Evolutionary conservation across 164 flowering plant species (phyloP).

Genomic region (Vitis labrusca): DNA sequence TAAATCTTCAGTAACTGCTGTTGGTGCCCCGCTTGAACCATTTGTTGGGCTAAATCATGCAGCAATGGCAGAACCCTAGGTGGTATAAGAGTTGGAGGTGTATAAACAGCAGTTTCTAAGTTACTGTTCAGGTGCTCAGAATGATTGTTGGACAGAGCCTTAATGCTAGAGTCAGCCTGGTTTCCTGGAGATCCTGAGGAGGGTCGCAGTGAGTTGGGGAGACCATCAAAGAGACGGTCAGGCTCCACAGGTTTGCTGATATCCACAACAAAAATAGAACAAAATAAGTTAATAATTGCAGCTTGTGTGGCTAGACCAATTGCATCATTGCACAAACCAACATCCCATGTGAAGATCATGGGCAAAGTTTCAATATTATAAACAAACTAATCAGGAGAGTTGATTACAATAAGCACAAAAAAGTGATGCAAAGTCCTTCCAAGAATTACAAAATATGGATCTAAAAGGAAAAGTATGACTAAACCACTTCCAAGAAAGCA

Average conservation of each 20-base stretch:
- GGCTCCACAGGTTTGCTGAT: conserved; percentile 70
- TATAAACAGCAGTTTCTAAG: conserved; percentile 40
- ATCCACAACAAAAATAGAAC: not conserved
- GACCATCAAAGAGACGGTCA: conserved; percentile 65
- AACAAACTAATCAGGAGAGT: too few species aligned
- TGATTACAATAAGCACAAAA: too few species aligned
- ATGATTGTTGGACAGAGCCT: conserved; percentile 18
- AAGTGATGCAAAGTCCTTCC: too few species aligned
- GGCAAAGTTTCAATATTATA: not conserved
- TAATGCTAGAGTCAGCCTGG: conserved; percentile 24
- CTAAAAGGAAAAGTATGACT: too few species aligned
- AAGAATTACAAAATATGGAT: too few species aligned
- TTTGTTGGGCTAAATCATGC: conserved; percentile 55
- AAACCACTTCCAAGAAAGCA: too few species aligned
- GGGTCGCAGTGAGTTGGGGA: conserved; percentile 57
- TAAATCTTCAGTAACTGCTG: conserved; percentile 51
- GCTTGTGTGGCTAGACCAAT: not conserved
- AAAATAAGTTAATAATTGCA: not conserved
- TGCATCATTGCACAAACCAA: not conserved
- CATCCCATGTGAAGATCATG: not conserved
- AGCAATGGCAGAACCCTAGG: conserved; percentile 59
- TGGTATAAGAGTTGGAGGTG: conserved; percentile 52
- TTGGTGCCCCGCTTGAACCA: conserved; percentile 64
- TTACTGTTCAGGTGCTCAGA: conserved; percentile 35
- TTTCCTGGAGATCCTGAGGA: conserved; percentile 39